Base-by-base conservation (phyloP, 1,284 basidiomycete species). In the Melampsora larici-populina region DNA sequence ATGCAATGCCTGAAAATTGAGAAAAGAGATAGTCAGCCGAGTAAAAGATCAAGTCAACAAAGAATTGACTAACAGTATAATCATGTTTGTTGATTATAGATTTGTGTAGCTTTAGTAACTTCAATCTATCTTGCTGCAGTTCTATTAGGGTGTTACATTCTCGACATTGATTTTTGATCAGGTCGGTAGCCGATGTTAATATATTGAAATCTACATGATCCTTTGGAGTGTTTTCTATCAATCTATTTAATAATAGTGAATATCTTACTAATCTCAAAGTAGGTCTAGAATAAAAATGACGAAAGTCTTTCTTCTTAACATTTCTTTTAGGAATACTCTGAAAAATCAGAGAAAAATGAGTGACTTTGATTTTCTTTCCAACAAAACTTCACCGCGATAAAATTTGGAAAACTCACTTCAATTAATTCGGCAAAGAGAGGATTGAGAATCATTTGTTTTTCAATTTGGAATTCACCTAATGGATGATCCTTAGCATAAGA, bases 241-340 rank as follows among this genome's bases (percentile, higher is more conserved):
- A 92, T 1, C 92, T 92, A 81, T 94, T 91, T 1, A 98, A 86
- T 13, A 94, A 86, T 0, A 93, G 89, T 9, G 93, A 92, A 82
- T 97, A 97, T 79, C 92, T 91, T 83, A 94, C 92, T 15, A 97
- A 86, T 82, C 96, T 92, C 79, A 94, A 92, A 0, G 91, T 89
- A 0, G 95, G 93, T 7, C 93, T 92, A 79, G 97, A 87, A 80
- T 96, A 92, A 63, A 93, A 87, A n/a, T 91, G 88, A 70, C 91
- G 88, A 7, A 90, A 87, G 67, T 91, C 91, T 26, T 89, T 89
- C 79, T 89, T 87, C 26, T 88, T 87, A 0, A 88, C 86, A 26
- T 90, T 66, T 51, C 40, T 65, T 31, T 15, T 58, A 31, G 79
- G 78, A 15, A 79, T 75, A 17, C 69, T 70, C 58, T 70, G 51